A percentile compares a stretch with the other conserved stretches of the same genome.
Conservation (phyloP, 75 land plant genomes). For the Cunninghamia lanceolata region DNA sequence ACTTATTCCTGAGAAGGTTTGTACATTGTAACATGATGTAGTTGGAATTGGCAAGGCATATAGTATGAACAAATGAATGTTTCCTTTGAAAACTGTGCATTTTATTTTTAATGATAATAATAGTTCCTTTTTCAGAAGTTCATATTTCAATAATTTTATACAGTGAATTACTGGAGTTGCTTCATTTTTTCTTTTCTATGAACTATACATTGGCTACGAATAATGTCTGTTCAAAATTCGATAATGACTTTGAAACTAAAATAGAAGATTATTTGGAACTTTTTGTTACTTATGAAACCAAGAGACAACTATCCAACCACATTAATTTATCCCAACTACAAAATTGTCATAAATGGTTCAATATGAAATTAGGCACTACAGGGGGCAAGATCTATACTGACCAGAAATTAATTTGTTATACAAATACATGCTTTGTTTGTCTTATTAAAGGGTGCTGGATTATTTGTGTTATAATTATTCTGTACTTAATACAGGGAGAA, state of each 20-base stretch:
- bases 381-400: background rate
- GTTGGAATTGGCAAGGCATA: background rate
- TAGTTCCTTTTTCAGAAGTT: background rate
- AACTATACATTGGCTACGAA: background rate
- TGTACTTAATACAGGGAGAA: constrained; percentile 38
- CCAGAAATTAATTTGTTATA: background rate
- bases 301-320: background rate
- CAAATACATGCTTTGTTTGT: background rate
- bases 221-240: background rate
- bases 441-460: background rate
- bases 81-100: background rate
- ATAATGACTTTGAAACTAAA: background rate
- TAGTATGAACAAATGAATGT: background rate
- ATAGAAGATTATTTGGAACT: background rate
- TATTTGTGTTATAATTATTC: background rate
- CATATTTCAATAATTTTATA: background rate
- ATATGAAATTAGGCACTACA: background rate
- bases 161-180: background rate
- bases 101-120: background rate
- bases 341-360: background rate
- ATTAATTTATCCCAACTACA: background rate
- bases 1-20: too few relatives aligned
- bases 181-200: background rate
- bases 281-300: background rate
- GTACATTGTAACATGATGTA: too few relatives aligned